Percentiles rank a stretch among this genome's conserved stretches.
Evolutionary conservation across 208 protist genomes (phyloP).

Genomic region (Porcisia hertigi): DNA sequence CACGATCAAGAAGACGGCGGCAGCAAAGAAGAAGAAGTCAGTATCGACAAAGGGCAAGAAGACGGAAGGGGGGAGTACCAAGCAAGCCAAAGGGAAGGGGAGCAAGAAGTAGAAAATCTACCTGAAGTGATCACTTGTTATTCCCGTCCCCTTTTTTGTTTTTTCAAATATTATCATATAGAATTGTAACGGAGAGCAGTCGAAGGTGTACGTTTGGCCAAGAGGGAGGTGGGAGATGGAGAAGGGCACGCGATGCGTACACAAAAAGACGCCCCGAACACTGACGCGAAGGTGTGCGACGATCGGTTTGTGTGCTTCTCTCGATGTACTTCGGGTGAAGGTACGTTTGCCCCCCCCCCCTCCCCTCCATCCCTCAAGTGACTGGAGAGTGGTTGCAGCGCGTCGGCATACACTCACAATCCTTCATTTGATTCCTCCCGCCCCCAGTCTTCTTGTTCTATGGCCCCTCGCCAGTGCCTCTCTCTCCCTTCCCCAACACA

Average conservation of each 20-base stretch:
- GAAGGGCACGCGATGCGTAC: neutral
- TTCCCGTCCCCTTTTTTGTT: neutral
- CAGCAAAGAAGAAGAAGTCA: constrained; percentile 23
- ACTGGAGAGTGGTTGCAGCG: neutral
- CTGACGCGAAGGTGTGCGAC: neutral
- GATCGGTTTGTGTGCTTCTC: neutral
- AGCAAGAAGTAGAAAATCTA: neutral
- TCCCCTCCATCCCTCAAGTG: neutral
- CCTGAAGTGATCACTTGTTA: neutral
- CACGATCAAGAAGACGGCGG: constrained; percentile 29
- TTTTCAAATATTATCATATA: neutral
- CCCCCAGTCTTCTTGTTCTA: neutral
- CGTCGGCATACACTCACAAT: neutral
- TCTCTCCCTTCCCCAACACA: neutral
- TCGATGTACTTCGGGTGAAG: neutral
- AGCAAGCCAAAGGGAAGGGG: neutral
- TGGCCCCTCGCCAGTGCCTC: neutral
- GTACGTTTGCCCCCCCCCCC: no score
- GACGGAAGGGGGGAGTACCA: neutral
- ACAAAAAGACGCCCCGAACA: neutral
- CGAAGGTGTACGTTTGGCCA: neutral
- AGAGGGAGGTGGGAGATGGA: neutral
- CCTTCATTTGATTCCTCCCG: neutral
- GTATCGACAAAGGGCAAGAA: constrained; percentile 24
- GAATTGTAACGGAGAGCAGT: neutral